These are phyloP conservation scores for Aspergillus sp. DNA, from an alignment of 2,329 filamentous ascomycete genomes.

Conservation along the genomic window DNA sequence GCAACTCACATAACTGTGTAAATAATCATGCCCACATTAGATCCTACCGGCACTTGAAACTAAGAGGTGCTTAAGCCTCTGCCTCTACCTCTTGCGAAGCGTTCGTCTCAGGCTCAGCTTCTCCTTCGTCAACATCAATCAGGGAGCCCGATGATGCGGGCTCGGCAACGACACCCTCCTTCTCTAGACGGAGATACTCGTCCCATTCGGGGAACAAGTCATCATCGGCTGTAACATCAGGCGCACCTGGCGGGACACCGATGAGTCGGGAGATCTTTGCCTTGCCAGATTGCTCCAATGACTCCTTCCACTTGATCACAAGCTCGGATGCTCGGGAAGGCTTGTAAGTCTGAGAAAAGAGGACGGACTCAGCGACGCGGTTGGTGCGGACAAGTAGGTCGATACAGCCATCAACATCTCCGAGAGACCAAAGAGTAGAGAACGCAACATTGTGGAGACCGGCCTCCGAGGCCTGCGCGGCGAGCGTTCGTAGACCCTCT, in stretches of 20 bases:
- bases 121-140: conserved; percentile 41
- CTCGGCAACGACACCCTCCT: conserved; percentile 59
- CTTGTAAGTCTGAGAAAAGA: conserved; percentile 95
- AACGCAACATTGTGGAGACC: conserved; percentile 93
- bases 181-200: conserved; percentile 79
- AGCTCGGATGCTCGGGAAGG: conserved; percentile 70
- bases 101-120: conserved; percentile 31
- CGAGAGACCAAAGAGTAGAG: conserved; percentile 82
- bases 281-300: conserved; percentile 81
- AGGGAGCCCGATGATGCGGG: conserved; percentile 39
- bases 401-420: conserved; percentile 78
- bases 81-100: conserved; percentile 31
- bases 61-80: conserved; percentile 11
- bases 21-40: conserved; percentile 8
- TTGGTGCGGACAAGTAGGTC: conserved; percentile 77
- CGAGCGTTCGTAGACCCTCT: conserved; percentile 70
- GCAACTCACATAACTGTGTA: conserved; percentile 1
- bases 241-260: conserved; percentile 75
- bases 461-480: conserved; percentile 70
- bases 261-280: conserved; percentile 79
- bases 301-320: conserved; percentile 77
- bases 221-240: conserved; percentile 55
- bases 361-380: conserved; percentile 77
- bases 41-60: background rate
- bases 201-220: conserved; percentile 98